phyloP scores from a whole-genome alignment of 2,329 filamentous ascomycete species.

The Aureobasidium zeae region DNA sequence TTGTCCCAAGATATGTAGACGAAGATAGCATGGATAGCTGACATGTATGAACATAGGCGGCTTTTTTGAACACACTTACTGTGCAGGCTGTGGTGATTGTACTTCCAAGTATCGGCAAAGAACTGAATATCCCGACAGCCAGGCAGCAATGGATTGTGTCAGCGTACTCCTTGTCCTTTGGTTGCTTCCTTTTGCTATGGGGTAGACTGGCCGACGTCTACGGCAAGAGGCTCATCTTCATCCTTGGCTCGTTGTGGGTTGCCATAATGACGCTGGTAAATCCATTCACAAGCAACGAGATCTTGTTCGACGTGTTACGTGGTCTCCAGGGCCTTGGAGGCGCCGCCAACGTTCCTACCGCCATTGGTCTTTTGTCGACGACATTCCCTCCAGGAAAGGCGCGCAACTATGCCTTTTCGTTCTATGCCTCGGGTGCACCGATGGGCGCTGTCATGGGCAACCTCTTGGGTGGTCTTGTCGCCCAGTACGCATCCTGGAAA shows the following conservation, averaged over 20 bases:
- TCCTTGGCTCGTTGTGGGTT: conserved; percentile 55
- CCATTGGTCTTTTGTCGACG: conserved; percentile 59
- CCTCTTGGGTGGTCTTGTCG: conserved; percentile 53
- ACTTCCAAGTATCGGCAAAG: conserved; percentile 26
- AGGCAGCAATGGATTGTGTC: conserved; percentile 52
- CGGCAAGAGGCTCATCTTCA: conserved; percentile 56
- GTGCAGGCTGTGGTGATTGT: conserved; percentile 29
- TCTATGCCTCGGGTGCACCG: conserved; percentile 55
- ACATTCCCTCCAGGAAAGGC: conserved; percentile 59
- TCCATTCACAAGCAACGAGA: conserved; percentile 57
- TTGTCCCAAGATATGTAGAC: not conserved
- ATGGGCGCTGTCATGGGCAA: conserved; percentile 58
- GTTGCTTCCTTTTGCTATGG: conserved; percentile 59
- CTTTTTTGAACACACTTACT: conserved; percentile 23
- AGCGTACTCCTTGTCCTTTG: conserved; percentile 56
- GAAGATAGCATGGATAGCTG: conserved; percentile 21
- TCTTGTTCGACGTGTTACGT: conserved; percentile 57
- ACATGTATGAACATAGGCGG: conserved; percentile 12
- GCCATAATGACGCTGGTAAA: conserved; percentile 50
- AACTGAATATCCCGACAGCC: conserved; percentile 26
- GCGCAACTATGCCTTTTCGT: conserved; percentile 62
- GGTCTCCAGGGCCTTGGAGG: conserved; percentile 59
- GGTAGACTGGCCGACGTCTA: conserved; percentile 59
- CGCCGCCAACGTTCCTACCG: conserved; percentile 61
- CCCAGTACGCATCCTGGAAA: conserved; percentile 54